Conservation (phyloP, 768 basidiomycete species). For the Psilocybe cyanescens region DNA sequence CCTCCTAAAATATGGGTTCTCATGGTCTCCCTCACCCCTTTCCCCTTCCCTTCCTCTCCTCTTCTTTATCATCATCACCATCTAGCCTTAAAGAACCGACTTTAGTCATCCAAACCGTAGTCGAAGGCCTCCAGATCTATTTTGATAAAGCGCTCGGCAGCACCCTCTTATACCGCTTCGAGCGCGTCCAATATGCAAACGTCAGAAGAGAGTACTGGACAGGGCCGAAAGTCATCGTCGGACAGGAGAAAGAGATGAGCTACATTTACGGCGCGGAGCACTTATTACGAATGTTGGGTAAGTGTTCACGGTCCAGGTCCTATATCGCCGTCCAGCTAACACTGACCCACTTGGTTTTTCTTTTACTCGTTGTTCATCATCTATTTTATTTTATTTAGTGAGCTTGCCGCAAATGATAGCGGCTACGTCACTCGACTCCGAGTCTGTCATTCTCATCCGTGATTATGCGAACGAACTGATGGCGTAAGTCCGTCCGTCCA, state of each 20-base stretch:
- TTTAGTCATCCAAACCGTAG: constrained; percentile 76
- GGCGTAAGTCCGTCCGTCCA: constrained; percentile 45
- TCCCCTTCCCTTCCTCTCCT: not conserved
- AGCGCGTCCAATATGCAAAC: constrained; percentile 90
- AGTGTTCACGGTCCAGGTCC: constrained; percentile 25
- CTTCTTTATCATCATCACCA: not conserved
- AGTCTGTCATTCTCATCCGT: constrained; percentile 79
- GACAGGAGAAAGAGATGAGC: constrained; percentile 82
- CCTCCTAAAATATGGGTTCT: not conserved
- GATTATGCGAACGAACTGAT: constrained; percentile 93
- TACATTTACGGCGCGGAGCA: constrained; percentile 95
- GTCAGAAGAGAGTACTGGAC: constrained; percentile 75
- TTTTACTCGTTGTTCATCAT: not conserved
- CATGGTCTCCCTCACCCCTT: not conserved
- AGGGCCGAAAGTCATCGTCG: constrained; percentile 67
- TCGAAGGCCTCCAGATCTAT: constrained; percentile 86
- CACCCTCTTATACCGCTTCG: constrained; percentile 92
- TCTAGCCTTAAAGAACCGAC: constrained; percentile 69
- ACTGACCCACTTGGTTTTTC: too few relatives aligned
- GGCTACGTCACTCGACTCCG: constrained; percentile 87
- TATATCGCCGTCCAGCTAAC: not conserved
- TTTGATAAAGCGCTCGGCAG: constrained; percentile 92
- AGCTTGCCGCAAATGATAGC: constrained; percentile 91
- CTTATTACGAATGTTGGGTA: constrained; percentile 88
- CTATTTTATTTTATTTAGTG: constrained; percentile 51